phyloP scores from a whole-genome alignment of 495 filamentous ascomycete species.

The Daldinia loculata region DNA sequence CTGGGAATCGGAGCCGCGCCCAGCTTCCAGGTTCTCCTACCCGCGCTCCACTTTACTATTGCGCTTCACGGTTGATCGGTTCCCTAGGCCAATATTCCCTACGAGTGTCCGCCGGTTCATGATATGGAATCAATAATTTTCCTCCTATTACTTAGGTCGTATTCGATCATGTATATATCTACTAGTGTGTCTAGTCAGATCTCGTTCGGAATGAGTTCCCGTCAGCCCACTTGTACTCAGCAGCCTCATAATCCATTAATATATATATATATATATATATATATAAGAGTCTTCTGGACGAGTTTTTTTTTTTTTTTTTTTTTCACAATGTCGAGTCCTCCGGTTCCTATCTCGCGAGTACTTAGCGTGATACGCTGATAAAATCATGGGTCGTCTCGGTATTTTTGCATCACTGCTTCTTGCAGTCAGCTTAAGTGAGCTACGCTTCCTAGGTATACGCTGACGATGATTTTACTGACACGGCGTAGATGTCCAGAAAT shows the following conservation, averaged over 20 bases:
- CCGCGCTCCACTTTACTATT: conserved; percentile 14
- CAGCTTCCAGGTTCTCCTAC: conserved; percentile 20
- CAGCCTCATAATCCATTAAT: conserved; percentile 1
- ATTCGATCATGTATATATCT: not conserved
- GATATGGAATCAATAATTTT: conserved; percentile 2
- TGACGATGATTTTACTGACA: conserved; percentile 23
- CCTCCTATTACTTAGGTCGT: conserved; percentile 17
- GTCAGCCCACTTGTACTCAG: conserved; percentile 14
- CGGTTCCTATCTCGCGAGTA: conserved; percentile 1
- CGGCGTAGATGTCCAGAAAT: conserved; percentile 36
- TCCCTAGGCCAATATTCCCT: not conserved
- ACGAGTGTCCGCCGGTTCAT: not conserved
- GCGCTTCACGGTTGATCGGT: conserved; percentile 1
- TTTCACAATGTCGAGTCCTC: conserved; percentile 4
- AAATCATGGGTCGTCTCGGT: conserved; percentile 36
- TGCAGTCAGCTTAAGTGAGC: conserved; percentile 36
- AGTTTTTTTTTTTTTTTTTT: too few species aligned
- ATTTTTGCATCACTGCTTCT: conserved; percentile 32
- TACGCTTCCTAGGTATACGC: not conserved
- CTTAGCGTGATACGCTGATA: conserved; percentile 14
- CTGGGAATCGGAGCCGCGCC: conserved; percentile 26
- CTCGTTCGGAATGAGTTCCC: conserved; percentile 23
- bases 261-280: conserved; percentile 36
- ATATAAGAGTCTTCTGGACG: not conserved
- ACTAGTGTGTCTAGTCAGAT: conserved; percentile 15